These are phyloP conservation scores for Kuraishia hungarica DNA, from an alignment of 805 yeast genomes.

Conservation along the genomic window DNA sequence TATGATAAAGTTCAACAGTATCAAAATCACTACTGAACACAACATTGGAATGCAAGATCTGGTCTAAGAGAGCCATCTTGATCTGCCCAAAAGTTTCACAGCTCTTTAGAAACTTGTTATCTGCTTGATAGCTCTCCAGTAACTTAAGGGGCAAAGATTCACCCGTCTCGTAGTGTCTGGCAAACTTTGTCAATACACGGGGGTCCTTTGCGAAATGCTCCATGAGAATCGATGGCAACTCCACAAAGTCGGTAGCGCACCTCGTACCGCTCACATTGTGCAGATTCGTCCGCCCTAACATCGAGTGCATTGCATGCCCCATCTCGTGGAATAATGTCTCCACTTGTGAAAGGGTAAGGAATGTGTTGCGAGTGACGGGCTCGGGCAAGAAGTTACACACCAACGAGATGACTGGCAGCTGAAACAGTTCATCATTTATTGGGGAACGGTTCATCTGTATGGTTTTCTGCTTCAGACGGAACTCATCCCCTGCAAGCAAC, in stretches of 20 bases:
- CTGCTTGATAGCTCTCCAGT: constrained; percentile 42
- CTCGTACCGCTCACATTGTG: constrained; percentile 94
- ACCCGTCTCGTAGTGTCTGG: constrained; percentile 62
- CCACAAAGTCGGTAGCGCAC: constrained; percentile 94
- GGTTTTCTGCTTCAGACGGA: constrained; percentile 22
- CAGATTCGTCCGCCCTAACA: constrained; percentile 84
- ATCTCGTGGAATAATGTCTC: constrained; percentile 95
- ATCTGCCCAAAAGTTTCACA: constrained; percentile 83
- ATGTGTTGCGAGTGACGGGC: constrained; percentile 33
- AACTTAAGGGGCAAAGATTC: constrained; percentile 44
- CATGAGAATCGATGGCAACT: constrained; percentile 93
- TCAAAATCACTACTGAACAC: constrained; percentile 37
- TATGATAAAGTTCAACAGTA: constrained; percentile 56
- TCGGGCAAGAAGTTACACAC: constrained; percentile 69
- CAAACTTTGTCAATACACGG: constrained; percentile 64
- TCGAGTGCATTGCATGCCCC: constrained; percentile 99
- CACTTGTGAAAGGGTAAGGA: constrained; percentile 67
- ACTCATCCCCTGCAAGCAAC: constrained; percentile 27
- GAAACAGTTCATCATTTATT: constrained; percentile 45
- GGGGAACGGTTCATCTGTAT: constrained; percentile 25
- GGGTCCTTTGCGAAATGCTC: constrained; percentile 84
- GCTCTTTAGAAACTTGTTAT: constrained; percentile 44
- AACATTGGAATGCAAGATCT: constrained; percentile 52
- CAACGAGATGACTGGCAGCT: constrained; percentile 82
- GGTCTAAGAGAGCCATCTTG: constrained; percentile 86